Base-by-base conservation (phyloP, 139 green algal genomes). In the Desmodesmus armatus region DNA sequence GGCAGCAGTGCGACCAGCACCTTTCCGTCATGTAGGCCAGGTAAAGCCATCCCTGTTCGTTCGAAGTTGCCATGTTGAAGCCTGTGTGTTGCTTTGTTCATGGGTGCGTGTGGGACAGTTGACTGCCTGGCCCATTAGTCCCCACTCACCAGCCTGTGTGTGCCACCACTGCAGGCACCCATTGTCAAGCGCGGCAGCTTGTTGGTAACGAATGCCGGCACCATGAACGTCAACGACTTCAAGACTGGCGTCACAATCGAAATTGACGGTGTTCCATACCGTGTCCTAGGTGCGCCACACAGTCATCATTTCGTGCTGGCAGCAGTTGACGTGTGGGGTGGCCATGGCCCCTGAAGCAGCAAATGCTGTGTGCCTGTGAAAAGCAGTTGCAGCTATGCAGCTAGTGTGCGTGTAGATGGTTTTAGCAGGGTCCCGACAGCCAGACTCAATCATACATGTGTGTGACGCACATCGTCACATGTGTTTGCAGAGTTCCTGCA, bases 171-270 rank as follows among this genome's bases (percentile, higher is more conserved):
- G n/a, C n/a, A n/a, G n/a, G n/a, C n/a, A n/a, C 19, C 60, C 17
- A 31, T 15, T 69, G 60, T n/a, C 1, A 31, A 31, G 1, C 23
- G 60, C 31, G 60, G 5, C 19, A n/a, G 21, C 9, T 37, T 5
- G 5, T 31, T 69, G 21, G 25, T 69, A n/a, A 69, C 37, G n/a
- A 44, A 70, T 0, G 84, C 65, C 5, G 86, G n/a, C 60, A 83
- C 62, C 23, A 84, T 98, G 0, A 93, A 89, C 5, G 93, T 92
- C 49, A 99, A 99, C 74, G 97, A 99, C 87, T 98, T 99, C 85
- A 97, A 97, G 84, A 97, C 90, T 15, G 97, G 97, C 3, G 87
- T 96, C 31, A 97, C 90, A 7, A 93, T 99, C 17, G 94, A 98
- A 87, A 86, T 99, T 37, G 96, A 99, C 76, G 88, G 87, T 3